Conservation (phyloP, 1,284 basidiomycete genomes). For the Wolfiporia cocos region DNA sequence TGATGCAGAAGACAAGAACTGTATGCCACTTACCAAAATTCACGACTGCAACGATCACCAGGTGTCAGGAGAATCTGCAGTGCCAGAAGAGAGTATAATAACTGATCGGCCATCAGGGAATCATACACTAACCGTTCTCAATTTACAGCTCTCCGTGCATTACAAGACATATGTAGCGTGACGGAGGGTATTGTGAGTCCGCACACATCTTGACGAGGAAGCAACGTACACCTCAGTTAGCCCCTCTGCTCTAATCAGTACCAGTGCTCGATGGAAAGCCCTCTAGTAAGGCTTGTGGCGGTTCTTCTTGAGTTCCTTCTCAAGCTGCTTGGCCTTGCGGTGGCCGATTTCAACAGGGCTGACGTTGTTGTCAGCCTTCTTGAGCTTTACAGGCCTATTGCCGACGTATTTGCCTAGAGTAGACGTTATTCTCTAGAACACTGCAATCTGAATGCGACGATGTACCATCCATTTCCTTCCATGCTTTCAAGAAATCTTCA, state of each 20-base stretch:
- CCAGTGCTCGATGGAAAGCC: background rate
- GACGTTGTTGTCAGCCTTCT: slow-evolving; percentile 83
- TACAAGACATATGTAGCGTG: background rate
- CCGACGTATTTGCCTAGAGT: slow-evolving; percentile 90
- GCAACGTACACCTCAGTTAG: slow-evolving; percentile 11
- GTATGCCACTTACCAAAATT: too few species aligned
- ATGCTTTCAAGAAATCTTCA: slow-evolving; percentile 96
- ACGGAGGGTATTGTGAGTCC: slow-evolving; percentile 12
- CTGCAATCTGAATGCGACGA: slow-evolving; percentile 1
- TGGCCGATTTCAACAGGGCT: slow-evolving; percentile 92
- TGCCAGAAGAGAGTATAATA: background rate
- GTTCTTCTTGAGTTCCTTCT: slow-evolving; percentile 80
- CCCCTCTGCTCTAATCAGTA: background rate
- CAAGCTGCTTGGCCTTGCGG: slow-evolving; percentile 78
- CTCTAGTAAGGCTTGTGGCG: slow-evolving; percentile 65
- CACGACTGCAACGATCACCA: too few species aligned
- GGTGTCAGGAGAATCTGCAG: too few species aligned
- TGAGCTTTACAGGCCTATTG: slow-evolving; percentile 88
- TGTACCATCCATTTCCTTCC: slow-evolving; percentile 99
- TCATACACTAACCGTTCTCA: slow-evolving; percentile 1
- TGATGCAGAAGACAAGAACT: too few species aligned
- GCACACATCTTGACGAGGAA: slow-evolving; percentile 5
- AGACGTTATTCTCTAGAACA: slow-evolving; percentile 1
- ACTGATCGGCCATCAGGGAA: background rate
- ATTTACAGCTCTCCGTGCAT: background rate